Conservation (phyloP, 202 grass and related monocot genomes). For the Setaria viridis region DNA sequence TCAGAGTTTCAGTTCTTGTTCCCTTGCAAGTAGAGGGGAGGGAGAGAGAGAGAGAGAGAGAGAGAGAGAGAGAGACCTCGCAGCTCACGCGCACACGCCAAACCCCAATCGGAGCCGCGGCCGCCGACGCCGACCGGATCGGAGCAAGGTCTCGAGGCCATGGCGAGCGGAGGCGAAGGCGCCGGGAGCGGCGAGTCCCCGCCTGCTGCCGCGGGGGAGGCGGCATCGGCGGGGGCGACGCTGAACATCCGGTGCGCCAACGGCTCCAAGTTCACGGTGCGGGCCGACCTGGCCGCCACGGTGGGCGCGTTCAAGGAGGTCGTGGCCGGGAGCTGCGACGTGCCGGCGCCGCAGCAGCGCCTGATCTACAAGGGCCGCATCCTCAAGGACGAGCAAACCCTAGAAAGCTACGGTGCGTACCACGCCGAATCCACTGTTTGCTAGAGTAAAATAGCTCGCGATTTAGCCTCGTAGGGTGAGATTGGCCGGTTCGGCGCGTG, state of each 20-base stretch:
- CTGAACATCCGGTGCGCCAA: constrained; percentile 88
- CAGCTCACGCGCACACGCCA: constrained; percentile 49
- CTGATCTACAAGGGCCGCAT: constrained; percentile 99
- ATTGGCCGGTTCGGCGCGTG: not conserved
- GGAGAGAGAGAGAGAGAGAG: not conserved
- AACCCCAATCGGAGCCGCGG: constrained; percentile 45
- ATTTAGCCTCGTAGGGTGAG: not conserved
- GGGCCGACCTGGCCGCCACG: constrained; percentile 58
- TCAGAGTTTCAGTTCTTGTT: not conserved
- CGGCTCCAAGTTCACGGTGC: constrained; percentile 90
- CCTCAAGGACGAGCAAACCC: constrained; percentile 98
- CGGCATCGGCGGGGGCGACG: constrained; percentile 32
- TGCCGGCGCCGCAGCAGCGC: constrained; percentile 86
- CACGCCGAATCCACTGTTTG: not conserved
- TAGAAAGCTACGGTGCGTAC: constrained; percentile 89
- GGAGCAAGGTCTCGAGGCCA: constrained; percentile 50
- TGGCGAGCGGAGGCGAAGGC: constrained; percentile 52
- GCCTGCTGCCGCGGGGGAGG: constrained; percentile 20
- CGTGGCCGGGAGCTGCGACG: constrained; percentile 75
- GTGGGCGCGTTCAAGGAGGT: constrained; percentile 81
- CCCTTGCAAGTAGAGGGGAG: not conserved
- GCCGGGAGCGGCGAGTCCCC: constrained; percentile 53
- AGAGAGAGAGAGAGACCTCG: not conserved
- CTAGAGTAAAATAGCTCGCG: not conserved
- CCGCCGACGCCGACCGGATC: constrained; percentile 50